phyloP scores from a whole-genome alignment of 164 flowering plant species.

The Malania oleifera region DNA sequence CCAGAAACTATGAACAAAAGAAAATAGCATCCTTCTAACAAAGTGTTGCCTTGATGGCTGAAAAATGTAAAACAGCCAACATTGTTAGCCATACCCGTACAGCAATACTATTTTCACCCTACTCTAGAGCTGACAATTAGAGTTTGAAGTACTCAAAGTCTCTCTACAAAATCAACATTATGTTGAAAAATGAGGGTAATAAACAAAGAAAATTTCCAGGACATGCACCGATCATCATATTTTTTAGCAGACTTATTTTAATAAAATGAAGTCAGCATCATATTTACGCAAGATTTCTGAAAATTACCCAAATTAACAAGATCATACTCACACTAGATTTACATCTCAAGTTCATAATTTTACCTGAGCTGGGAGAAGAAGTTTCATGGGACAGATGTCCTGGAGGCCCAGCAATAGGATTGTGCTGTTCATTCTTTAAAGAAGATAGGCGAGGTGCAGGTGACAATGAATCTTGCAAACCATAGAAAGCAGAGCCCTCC shows the following conservation, averaged over 20 bases:
- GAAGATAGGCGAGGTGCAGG: slow-evolving; percentile 18
- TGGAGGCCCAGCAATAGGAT: not conserved
- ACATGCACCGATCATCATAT: not conserved
- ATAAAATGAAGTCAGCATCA: not conserved
- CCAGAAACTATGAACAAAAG: too few species aligned
- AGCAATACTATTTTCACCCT: too few species aligned
- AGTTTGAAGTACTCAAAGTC: too few species aligned
- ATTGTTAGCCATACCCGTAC: too few species aligned
- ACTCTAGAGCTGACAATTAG: too few species aligned
- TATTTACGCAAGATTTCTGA: not conserved
- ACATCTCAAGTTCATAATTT: not conserved
- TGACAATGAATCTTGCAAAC: slow-evolving; percentile 12
- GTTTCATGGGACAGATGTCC: slow-evolving; percentile 9
- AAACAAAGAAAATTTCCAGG: not conserved
- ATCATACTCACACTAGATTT: not conserved
- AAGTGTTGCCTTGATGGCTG: too few species aligned
- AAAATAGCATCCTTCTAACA: too few species aligned
- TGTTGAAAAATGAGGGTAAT: too few species aligned
- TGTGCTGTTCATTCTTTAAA: slow-evolving; percentile 9
- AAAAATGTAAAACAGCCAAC: too few species aligned
- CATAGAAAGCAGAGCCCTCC: slow-evolving; percentile 14
- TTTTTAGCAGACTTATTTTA: not conserved
- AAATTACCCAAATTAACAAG: not conserved
- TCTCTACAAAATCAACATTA: too few species aligned
- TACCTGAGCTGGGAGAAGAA: slow-evolving; percentile 32